These are phyloP conservation scores for Penicillium sp. DNA, from an alignment of 2,329 filamentous ascomycete species.

Conservation along the genomic window DNA sequence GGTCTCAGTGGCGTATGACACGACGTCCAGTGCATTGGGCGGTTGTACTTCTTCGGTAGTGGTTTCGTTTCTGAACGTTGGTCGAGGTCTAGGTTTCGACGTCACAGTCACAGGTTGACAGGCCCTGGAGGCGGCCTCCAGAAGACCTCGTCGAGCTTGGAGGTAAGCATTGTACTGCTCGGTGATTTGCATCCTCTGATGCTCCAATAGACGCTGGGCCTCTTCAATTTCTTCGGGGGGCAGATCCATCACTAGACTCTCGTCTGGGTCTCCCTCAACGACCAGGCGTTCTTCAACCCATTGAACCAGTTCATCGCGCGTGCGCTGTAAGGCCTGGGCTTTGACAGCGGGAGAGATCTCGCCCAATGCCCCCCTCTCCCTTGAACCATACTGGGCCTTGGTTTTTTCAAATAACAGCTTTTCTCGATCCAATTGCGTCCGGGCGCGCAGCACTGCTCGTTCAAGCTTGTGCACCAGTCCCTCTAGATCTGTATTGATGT, in stretches of 20 bases:
- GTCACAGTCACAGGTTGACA: conserved; percentile 31
- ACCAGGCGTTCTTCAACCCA: conserved; percentile 50
- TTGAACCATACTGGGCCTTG: conserved; percentile 23
- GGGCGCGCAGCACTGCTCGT: conserved; percentile 36
- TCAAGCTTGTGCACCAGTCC: conserved; percentile 38
- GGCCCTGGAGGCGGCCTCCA: conserved; percentile 34
- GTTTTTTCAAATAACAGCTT: conserved; percentile 32
- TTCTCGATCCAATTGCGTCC: conserved; percentile 34
- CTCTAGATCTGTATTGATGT: conserved; percentile 24
- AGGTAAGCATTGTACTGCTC: conserved; percentile 37
- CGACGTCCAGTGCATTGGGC: conserved; percentile 25
- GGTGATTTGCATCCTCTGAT: conserved; percentile 31
- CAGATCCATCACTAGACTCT: conserved; percentile 25
- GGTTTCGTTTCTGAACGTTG: conserved; percentile 12
- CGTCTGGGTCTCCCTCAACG: conserved; percentile 30
- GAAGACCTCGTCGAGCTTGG: conserved; percentile 32
- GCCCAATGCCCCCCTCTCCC: not conserved
- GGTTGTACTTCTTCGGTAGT: conserved; percentile 14
- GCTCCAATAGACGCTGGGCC: conserved; percentile 26
- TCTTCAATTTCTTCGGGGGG: conserved; percentile 30
- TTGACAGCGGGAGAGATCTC: conserved; percentile 17
- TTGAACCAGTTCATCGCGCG: conserved; percentile 46
- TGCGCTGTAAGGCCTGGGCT: conserved; percentile 40
- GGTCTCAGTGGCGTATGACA: conserved; percentile 31
- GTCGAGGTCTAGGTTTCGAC: conserved; percentile 17